Evolutionary conservation across 2,329 filamentous ascomycete genomes (phyloP), one percentile per base, ranked within the genome.

Genomic region (Diaporthe destruens): DNA sequence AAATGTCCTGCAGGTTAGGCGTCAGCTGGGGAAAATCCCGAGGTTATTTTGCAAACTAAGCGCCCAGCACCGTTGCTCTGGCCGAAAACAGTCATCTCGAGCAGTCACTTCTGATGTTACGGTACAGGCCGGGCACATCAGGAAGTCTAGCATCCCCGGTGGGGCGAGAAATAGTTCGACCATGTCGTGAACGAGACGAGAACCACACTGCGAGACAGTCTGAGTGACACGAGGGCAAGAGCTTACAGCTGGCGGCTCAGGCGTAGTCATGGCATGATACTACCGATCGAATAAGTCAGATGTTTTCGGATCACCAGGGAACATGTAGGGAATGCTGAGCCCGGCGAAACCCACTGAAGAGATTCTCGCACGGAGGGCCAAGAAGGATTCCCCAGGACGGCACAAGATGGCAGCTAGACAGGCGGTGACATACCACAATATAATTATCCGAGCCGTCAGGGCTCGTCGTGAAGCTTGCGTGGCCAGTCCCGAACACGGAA

Each of bases 181-280:
- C 56, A 8, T 16, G 12, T 25, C 32, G 32, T 23, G 6, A 59
- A 39, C 36, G n/a, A 42, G 34, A 25, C 14, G 16, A 42, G n/a
- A 59, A 16, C n/a, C 20, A 16, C 20, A 2, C 6, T 16, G 55
- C 11, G 34, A 7, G 20, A 14, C 36, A 44, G 20, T 47, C 6
- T 23, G 29, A 32, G 25, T 16, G 14, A 9, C 9, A n/a, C 6
- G 47, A 6, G 14, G 57, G 44, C 4, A 29, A 34, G n/a, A n/a
- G 44, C 61, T 36, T 36, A 65, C 61, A 51, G 79, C 76, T 0
- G 76, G 72, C 0, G 80, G 80, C 25, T 81, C 77, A 4, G 79
- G 54, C 16, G 80, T 82, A 9, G 80, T 82, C 75, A 79, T 76
- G 0, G 80, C 81, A 57, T 82, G 80, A 69, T 81, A 82, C 9